Evolutionary conservation across 208 protist species (phyloP), one percentile per base, ranked within the genome.

Genomic region (Novymonas esmeraldas): DNA sequence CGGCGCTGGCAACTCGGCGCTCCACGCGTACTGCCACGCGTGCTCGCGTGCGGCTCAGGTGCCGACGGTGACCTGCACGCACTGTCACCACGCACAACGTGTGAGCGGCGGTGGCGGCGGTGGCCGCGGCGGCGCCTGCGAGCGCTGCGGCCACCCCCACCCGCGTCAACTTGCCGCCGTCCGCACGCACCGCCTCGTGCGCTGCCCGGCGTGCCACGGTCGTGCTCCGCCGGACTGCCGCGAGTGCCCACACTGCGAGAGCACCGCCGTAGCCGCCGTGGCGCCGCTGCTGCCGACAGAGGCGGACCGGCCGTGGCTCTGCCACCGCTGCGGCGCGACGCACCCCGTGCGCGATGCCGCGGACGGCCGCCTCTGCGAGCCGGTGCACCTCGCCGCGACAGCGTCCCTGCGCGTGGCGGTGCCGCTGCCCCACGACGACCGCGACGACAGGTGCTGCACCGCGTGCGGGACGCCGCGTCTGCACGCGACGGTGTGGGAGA

Each of bases 11-110:
- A 92, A 92, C 45, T 50, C 56, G 28, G 76, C 85, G 10, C 16
- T 77, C 18, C 73, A 78, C 33, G 41, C 67, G 0, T 80, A 85
- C 73, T 95, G 89, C 80, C 57, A 68, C 48, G 56, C 42, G 10
- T 95, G 89, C 50, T 87, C 84, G 11, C 44, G 28, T 2, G 50
- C 41, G 10, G 36, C 56, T 26, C 49, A 22, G 45, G 55, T 3
- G 49, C 56, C 59, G 56, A 62, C 18, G 24, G 36, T 58, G 44
- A 65, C 70, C 39, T 60, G 61, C 68, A 55, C 66, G 60, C 69
- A 74, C 51, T 74, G 69, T 29, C 42, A 31, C 34, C 39, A 68
- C 45, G 24, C 20, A 13, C 52, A 39, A 6, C n/a, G 26, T 0
- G 39, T 64, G 1, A 55, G 11, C 18, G 33, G 20, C 13, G n/a